Conservation (phyloP, 2,329 filamentous ascomycete species). For the Stromatinia cepivora region DNA sequence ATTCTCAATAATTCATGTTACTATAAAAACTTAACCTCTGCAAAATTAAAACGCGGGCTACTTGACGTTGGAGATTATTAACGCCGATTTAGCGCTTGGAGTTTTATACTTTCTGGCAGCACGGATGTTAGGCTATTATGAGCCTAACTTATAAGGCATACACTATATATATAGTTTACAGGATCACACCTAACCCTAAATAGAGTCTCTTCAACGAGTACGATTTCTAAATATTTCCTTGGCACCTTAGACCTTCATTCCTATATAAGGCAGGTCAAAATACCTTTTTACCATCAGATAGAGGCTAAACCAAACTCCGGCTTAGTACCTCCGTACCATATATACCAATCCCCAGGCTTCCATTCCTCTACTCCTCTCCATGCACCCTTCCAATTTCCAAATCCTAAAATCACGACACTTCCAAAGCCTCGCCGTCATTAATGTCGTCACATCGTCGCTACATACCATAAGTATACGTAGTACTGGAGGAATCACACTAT, state of each 20-base stretch:
- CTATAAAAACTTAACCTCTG: too few species aligned
- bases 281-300: background rate
- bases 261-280: background rate
- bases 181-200: too few species aligned
- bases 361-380: background rate
- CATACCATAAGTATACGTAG: background rate
- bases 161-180: too few species aligned
- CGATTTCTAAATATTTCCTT: background rate
- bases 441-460: background rate
- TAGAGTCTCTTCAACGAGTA: too few species aligned
- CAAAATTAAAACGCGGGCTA: too few species aligned
- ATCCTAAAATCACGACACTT: background rate
- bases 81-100: too few species aligned
- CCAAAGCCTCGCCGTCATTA: background rate
- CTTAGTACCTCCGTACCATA: background rate
- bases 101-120: too few species aligned
- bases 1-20: too few species aligned
- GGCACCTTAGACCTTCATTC: background rate
- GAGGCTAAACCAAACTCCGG: background rate
- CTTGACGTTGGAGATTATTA: too few species aligned
- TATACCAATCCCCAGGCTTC: background rate
- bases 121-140: too few species aligned
- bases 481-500: slow-evolving; percentile 3
- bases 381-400: background rate
- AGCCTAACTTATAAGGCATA: too few species aligned